phyloP scores from a whole-genome alignment of 2,329 filamentous ascomycete species.

The Colletotrichum somersetense region DNA sequence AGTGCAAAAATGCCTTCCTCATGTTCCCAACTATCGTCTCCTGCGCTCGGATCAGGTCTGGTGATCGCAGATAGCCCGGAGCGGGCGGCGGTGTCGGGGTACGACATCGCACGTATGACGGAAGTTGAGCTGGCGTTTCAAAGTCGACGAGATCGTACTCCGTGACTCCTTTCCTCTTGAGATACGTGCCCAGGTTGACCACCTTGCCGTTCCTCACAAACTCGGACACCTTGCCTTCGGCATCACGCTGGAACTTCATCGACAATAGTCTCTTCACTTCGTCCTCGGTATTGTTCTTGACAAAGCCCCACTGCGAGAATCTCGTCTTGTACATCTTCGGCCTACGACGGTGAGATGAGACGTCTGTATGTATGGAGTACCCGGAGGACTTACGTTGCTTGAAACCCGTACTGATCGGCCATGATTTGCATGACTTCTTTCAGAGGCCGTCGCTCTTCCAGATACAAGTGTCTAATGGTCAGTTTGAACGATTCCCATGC shows the following conservation, averaged over 20 bases:
- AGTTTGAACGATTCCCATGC: conserved; percentile 63
- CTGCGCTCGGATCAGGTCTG: conserved; percentile 58
- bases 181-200: conserved; percentile 64
- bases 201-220: conserved; percentile 66
- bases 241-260: conserved; percentile 66
- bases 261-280: conserved; percentile 64
- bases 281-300: conserved; percentile 67
- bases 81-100: conserved; percentile 59
- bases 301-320: conserved; percentile 67
- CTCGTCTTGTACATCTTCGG: conserved; percentile 69
- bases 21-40: conserved; percentile 59
- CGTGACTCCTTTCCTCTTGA: conserved; percentile 66
- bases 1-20: conserved; percentile 59
- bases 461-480: conserved; percentile 60
- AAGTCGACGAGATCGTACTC: conserved; percentile 65
- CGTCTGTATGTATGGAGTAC: not conserved
- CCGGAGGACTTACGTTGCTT: conserved; percentile 59
- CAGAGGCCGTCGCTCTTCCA: conserved; percentile 63
- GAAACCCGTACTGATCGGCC: conserved; percentile 62
- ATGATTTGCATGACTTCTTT: conserved; percentile 67
- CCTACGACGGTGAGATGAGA: conserved; percentile 48
- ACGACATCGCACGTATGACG: conserved; percentile 58
- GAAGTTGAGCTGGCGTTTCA: conserved; percentile 57
- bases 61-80: conserved; percentile 57
- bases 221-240: conserved; percentile 65